Conservation (phyloP, 345 rosid genomes). For the Brassica juncea region DNA sequence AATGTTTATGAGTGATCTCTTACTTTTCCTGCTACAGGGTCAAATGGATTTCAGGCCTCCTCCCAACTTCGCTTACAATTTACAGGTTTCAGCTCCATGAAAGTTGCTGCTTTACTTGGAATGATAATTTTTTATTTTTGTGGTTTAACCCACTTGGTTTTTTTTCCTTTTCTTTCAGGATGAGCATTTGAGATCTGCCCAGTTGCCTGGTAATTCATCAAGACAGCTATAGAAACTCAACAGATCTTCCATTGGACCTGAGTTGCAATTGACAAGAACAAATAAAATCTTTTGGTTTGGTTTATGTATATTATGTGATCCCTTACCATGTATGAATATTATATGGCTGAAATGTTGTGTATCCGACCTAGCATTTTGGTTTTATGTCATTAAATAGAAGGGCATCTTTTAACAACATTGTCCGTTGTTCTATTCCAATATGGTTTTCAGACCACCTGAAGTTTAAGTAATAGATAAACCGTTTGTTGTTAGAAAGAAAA, state of each 20-base stretch:
- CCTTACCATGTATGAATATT: constrained; percentile 1
- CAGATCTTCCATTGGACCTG: constrained; percentile 5
- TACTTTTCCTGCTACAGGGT: constrained; percentile 33
- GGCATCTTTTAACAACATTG: background rate
- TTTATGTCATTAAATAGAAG: background rate
- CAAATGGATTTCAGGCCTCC: constrained; percentile 64
- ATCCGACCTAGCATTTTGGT: background rate
- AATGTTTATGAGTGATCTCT: background rate
- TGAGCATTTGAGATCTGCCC: constrained; percentile 63
- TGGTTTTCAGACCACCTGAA: no score
- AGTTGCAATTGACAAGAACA: constrained; percentile 18
- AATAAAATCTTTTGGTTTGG: background rate
- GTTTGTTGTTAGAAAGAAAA: no score
- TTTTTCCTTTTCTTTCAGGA: constrained; percentile 40
- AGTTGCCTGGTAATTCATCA: constrained; percentile 56
- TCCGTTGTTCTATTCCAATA: no score
- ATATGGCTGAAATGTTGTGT: background rate
- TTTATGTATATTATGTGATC: constrained; percentile 12
- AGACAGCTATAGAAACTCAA: constrained; percentile 44
- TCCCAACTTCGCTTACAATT: constrained; percentile 51
- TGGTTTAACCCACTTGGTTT: background rate
- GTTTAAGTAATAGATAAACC: no score
- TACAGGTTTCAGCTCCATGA: constrained; percentile 49
- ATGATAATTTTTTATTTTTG: background rate
- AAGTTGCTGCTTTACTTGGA: background rate